Conservation (phyloP, 352 stramenopile genomes). For the Phytophthora vignae region DNA sequence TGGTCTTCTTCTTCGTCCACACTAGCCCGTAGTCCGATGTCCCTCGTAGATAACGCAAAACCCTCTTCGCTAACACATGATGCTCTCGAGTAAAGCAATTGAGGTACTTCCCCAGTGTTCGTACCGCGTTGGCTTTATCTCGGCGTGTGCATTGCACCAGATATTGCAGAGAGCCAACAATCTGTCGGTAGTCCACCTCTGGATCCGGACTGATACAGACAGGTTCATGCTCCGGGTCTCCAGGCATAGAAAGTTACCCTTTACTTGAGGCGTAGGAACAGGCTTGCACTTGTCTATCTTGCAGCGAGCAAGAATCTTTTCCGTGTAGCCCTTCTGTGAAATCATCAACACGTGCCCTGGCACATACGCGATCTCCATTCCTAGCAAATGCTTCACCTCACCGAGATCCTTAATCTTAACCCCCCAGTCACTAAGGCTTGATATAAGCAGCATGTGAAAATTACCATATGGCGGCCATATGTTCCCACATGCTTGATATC, state of each 20-base stretch:
- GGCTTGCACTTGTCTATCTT: background rate
- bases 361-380: background rate
- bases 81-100: too few relatives aligned
- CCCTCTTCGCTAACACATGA: background rate
- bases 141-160: background rate
- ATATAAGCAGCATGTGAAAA: too few relatives aligned
- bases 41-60: too few relatives aligned
- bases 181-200: background rate
- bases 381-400: too few relatives aligned
- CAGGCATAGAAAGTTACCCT: background rate
- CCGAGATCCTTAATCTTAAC: too few relatives aligned
- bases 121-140: background rate
- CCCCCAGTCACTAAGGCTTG: too few relatives aligned
- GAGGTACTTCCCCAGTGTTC: too few relatives aligned
- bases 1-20: too few relatives aligned
- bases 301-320: background rate
- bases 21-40: too few relatives aligned
- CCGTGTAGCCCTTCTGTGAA: background rate
- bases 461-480: too few relatives aligned
- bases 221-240: background rate
- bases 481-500: too few relatives aligned
- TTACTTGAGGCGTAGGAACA: background rate
- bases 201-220: background rate
- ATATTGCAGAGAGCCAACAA: background rate
- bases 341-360: background rate